These are phyloP conservation scores for Candida sithepensis DNA, from an alignment of 805 yeast genomes.

Conservation along the genomic window DNA sequence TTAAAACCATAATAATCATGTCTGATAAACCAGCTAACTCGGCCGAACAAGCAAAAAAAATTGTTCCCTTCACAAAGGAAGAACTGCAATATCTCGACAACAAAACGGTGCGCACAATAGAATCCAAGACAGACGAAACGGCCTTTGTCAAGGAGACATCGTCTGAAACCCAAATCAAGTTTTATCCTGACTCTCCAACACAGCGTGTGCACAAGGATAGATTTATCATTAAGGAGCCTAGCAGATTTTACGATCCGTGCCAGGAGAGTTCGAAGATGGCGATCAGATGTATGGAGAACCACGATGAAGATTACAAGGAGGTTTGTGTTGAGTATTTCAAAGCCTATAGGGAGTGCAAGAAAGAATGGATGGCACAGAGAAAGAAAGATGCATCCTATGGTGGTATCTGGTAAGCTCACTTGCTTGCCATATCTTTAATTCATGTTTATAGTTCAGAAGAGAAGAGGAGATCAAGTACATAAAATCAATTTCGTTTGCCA, in stretches of 20 bases:
- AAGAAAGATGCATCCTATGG: constrained; percentile 25
- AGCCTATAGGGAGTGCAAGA: constrained; percentile 90
- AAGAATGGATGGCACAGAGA: constrained; percentile 54
- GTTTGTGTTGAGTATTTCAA: constrained; percentile 79
- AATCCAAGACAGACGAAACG: constrained; percentile 32
- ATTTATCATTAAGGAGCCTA: constrained; percentile 72
- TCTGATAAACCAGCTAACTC: not conserved
- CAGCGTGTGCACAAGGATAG: constrained; percentile 61
- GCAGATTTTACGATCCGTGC: constrained; percentile 91
- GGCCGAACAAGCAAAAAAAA: not conserved
- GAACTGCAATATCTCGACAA: constrained; percentile 22
- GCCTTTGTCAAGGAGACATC: constrained; percentile 52
- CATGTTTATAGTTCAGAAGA: not conserved
- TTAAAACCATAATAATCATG: not conserved
- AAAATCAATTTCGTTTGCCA: too few species aligned
- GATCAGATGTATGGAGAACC: constrained; percentile 74
- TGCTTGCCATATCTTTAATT: not conserved
- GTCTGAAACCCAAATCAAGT: constrained; percentile 46
- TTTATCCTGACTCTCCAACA: constrained; percentile 87
- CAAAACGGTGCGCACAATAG: constrained; percentile 23
- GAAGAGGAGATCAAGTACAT: not conserved
- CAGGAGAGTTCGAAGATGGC: constrained; percentile 87
- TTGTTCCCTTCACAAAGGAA: constrained; percentile 11
- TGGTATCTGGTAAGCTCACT: constrained; percentile 28
- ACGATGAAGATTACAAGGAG: constrained; percentile 63